phyloP scores from a whole-genome alignment of 2,329 filamentous ascomycete species.

The Periconia sp. region DNA sequence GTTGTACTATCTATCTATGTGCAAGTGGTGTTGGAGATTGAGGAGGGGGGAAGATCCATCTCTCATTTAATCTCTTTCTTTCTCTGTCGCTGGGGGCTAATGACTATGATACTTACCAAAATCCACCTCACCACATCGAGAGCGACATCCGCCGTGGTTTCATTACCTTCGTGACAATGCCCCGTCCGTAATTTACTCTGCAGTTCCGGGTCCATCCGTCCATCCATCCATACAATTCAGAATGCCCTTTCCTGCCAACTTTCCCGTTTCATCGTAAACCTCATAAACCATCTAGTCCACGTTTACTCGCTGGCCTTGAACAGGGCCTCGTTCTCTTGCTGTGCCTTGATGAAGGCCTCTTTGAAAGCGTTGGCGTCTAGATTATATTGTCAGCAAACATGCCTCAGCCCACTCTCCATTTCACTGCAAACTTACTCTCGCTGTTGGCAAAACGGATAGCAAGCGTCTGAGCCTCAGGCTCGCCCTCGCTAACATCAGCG shows the following conservation, averaged over 20 bases:
- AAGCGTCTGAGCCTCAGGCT: slow-evolving; percentile 92
- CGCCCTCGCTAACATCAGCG: slow-evolving; percentile 96
- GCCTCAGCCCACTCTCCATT: background rate
- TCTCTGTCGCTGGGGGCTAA: background rate
- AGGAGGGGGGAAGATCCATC: background rate
- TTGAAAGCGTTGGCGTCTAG: slow-evolving; percentile 96
- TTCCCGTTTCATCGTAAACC: background rate
- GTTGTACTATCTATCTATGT: slow-evolving; percentile 34
- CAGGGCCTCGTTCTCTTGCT: slow-evolving; percentile 90
- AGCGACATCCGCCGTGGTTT: slow-evolving; percentile 10
- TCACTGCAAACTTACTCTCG: slow-evolving; percentile 70
- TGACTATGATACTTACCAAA: slow-evolving; percentile 32
- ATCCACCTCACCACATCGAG: slow-evolving; percentile 25
- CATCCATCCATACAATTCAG: background rate
- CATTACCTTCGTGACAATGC: slow-evolving; percentile 9
- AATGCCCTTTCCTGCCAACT: background rate
- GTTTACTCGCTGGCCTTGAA: slow-evolving; percentile 60
- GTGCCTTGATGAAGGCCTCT: slow-evolving; percentile 94
- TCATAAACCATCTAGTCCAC: background rate
- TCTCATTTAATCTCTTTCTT: slow-evolving; percentile 16
- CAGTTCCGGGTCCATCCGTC: background rate
- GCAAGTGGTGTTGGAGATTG: slow-evolving; percentile 24
- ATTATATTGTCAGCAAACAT: slow-evolving; percentile 29
- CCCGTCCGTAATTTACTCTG: too few relatives aligned
- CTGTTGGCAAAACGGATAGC: slow-evolving; percentile 97